A percentile compares a stretch with the other conserved stretches of the same genome.
Conservation (phyloP, 805 yeast species). For the Saccharomycopsis capsularis region DNA sequence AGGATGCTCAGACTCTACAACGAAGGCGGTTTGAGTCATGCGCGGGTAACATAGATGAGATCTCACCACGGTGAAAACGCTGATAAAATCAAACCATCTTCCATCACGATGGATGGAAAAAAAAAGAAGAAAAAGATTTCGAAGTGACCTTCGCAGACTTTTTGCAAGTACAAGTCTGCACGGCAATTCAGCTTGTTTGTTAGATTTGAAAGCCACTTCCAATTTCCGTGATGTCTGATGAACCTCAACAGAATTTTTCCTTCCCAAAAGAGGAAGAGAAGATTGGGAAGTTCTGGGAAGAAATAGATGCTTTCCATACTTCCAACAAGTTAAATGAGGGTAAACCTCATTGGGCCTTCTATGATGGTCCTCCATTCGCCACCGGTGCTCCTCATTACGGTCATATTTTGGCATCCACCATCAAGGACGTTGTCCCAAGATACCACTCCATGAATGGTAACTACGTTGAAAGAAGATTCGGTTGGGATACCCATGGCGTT, state of each 20-base stretch:
- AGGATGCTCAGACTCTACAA: too few relatives aligned
- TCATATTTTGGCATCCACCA: conserved; percentile 92
- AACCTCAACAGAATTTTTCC: conserved; percentile 36
- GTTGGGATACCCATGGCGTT: conserved; percentile 99
- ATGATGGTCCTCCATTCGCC: conserved; percentile 99
- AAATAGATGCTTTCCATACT: conserved; percentile 88
- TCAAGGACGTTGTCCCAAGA: conserved; percentile 95
- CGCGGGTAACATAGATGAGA: too few relatives aligned
- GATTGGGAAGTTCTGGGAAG: conserved; percentile 75
- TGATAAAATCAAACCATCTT: too few relatives aligned
- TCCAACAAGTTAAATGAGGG: conserved; percentile 78
- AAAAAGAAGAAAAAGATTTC: too few relatives aligned
- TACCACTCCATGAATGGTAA: conserved; percentile 97
- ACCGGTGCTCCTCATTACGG: conserved; percentile 99
- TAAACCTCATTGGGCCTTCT: conserved; percentile 82
- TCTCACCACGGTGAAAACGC: too few relatives aligned
- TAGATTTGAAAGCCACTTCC: too few relatives aligned
- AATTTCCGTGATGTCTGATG: conserved; percentile 18
- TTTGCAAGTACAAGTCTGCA: too few relatives aligned
- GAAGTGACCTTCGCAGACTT: too few relatives aligned
- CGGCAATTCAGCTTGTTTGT: too few relatives aligned
- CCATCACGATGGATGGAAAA: too few relatives aligned
- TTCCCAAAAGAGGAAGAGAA: conserved; percentile 90
- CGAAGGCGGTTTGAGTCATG: too few relatives aligned
- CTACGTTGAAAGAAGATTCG: conserved; percentile 94